Conservation (phyloP, 164 flowering plant genomes). For the Buxus sempervirens region DNA sequence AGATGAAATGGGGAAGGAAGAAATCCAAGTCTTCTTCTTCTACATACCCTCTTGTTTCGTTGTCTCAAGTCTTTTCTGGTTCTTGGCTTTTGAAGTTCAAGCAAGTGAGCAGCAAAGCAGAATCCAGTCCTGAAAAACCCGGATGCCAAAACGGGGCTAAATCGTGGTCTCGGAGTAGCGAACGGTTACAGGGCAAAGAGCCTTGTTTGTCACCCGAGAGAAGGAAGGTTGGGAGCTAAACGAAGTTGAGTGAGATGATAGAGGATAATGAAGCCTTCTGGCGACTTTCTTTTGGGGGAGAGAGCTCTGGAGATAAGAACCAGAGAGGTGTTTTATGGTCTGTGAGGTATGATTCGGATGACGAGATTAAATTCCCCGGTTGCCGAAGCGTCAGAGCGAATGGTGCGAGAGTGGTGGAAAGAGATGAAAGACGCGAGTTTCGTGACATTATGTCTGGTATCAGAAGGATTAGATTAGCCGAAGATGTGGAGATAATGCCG, state of each 20-base stretch:
- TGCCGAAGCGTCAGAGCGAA: constrained; percentile 25
- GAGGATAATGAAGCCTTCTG: constrained; percentile 33
- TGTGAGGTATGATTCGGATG: constrained; percentile 24
- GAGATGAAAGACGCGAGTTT: constrained; percentile 24
- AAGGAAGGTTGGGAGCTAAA: background rate
- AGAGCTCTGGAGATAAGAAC: constrained; percentile 22
- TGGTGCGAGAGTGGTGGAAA: background rate
- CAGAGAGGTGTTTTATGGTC: constrained; percentile 15
- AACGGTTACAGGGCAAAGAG: too few relatives aligned
- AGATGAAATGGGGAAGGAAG: constrained; percentile 63
- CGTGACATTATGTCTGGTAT: constrained; percentile 21
- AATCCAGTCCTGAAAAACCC: constrained; percentile 18
- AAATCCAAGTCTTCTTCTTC: constrained; percentile 26
- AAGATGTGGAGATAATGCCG: constrained; percentile 7
- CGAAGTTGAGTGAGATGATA: constrained; percentile 26
- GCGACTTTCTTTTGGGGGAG: constrained; percentile 49
- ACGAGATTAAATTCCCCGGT: constrained; percentile 25
- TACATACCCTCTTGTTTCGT: constrained; percentile 20
- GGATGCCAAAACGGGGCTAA: constrained; percentile 20
- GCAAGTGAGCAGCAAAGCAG: constrained; percentile 32
- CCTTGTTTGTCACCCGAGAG: constrained; percentile 5
- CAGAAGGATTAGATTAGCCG: constrained; percentile 21
- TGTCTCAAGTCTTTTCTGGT: constrained; percentile 44
- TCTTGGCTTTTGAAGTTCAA: constrained; percentile 73
- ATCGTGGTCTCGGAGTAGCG: constrained; percentile 5